These are phyloP conservation scores for Trichoderma arundinaceum DNA, from an alignment of 2,329 filamentous ascomycete genomes.

Conservation along the genomic window DNA sequence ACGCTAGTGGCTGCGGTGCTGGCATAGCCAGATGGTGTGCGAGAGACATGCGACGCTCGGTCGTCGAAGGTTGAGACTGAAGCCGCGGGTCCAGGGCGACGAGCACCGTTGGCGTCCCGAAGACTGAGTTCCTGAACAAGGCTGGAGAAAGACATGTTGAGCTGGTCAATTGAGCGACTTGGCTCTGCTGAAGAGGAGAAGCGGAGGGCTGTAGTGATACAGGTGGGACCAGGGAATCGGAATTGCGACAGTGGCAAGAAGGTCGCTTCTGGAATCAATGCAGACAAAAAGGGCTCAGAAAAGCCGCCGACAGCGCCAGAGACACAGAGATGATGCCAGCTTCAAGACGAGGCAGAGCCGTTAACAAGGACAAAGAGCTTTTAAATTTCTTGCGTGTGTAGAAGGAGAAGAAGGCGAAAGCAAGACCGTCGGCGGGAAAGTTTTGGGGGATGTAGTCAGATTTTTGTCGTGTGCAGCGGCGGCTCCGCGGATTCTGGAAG, in stretches of 20 bases:
- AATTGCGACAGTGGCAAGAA: slow-evolving; percentile 10
- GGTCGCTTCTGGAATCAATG: not conserved
- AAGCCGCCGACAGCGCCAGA: not conserved
- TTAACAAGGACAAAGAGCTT: not conserved
- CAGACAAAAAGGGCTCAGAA: not conserved
- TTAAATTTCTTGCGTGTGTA: not conserved
- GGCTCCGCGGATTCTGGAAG: slow-evolving; percentile 20
- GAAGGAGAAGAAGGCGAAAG: not conserved
- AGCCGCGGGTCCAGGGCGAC: slow-evolving; percentile 52
- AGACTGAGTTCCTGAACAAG: slow-evolving; percentile 69
- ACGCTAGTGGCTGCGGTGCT: slow-evolving; percentile 72
- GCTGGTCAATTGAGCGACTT: slow-evolving; percentile 13
- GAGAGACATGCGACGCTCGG: slow-evolving; percentile 64
- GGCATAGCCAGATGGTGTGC: slow-evolving; percentile 65
- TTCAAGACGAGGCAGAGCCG: not conserved
- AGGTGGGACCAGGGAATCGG: slow-evolving; percentile 15
- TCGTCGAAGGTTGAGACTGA: slow-evolving; percentile 65
- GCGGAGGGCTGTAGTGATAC: not conserved
- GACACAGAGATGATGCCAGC: not conserved
- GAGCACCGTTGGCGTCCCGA: slow-evolving; percentile 57
- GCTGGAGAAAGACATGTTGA: slow-evolving; percentile 68
- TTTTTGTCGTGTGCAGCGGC: slow-evolving; percentile 17
- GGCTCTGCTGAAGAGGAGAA: slow-evolving; percentile 27
- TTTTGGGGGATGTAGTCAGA: slow-evolving; percentile 26
- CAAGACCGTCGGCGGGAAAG: not conserved